Conservation (phyloP, 2,329 filamentous ascomycete genomes). For the Alternaria solani region DNA sequence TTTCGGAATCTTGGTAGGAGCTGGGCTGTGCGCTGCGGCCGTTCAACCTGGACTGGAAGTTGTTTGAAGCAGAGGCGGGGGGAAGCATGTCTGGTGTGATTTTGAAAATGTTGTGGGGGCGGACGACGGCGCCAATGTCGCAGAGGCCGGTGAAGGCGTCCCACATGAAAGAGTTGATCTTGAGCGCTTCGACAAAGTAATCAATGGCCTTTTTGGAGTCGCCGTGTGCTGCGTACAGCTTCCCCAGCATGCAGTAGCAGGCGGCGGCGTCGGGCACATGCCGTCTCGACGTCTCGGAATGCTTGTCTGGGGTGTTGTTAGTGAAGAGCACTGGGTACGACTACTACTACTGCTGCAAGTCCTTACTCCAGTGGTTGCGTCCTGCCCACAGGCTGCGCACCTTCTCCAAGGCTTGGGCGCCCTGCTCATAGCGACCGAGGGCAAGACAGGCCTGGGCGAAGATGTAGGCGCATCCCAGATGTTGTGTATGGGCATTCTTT, state of each 20-base stretch:
- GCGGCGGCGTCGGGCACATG: constrained; percentile 83
- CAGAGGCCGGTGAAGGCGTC: constrained; percentile 91
- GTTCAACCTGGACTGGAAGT: constrained; percentile 54
- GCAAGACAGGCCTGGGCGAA: constrained; percentile 89
- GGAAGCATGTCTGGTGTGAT: constrained; percentile 69
- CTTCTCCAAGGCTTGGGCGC: constrained; percentile 84
- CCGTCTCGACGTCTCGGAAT: constrained; percentile 77
- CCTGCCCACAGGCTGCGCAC: constrained; percentile 77
- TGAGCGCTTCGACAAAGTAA: constrained; percentile 87
- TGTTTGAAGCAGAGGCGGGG: constrained; percentile 47
- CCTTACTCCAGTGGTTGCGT: constrained; percentile 79
- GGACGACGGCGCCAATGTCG: constrained; percentile 79
- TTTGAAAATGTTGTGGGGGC: constrained; percentile 87
- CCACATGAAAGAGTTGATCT: constrained; percentile 96
- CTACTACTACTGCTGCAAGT: not conserved
- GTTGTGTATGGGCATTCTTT: constrained; percentile 72
- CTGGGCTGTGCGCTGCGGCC: constrained; percentile 49
- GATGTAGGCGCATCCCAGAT: constrained; percentile 88
- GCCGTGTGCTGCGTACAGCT: constrained; percentile 81
- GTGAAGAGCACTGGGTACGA: not conserved
- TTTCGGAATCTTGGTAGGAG: constrained; percentile 53
- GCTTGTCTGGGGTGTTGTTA: constrained; percentile 61
- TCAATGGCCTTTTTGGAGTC: constrained; percentile 83
- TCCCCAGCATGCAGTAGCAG: constrained; percentile 83
- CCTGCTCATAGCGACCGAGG: constrained; percentile 80